Conservation (phyloP, 352 stramenopile genomes). For the Paralagenidium karlingii region DNA sequence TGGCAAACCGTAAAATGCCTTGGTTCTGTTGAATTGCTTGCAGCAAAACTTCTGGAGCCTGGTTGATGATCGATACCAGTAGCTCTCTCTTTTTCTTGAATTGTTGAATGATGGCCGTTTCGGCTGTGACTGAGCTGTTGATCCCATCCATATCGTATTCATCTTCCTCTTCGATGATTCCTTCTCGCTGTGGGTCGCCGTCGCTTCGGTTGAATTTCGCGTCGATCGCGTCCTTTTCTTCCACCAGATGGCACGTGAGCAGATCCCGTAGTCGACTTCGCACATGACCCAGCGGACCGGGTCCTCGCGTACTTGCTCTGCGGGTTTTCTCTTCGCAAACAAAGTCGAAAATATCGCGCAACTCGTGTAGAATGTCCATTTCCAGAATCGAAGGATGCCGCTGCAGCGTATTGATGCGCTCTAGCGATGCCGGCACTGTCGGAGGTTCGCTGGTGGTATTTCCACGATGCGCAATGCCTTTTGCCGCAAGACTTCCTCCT, state of each 20-base stretch:
- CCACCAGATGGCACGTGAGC: constrained; percentile 20
- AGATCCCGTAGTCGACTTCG: too few species aligned
- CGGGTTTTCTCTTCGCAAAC: too few species aligned
- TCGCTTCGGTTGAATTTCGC: constrained; percentile 34
- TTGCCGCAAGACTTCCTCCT: too few species aligned
- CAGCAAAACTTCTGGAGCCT: constrained; percentile 52
- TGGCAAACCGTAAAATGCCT: constrained; percentile 54
- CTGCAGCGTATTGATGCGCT: too few species aligned
- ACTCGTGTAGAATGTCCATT: too few species aligned
- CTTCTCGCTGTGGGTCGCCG: constrained; percentile 5
- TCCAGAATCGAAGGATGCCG: too few species aligned
- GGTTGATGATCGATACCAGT: constrained; percentile 44
- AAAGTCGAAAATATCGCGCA: too few species aligned
- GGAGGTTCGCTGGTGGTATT: too few species aligned
- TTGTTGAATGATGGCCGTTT: constrained; percentile 33
- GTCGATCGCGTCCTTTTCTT: constrained; percentile 25
- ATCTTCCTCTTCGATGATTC: constrained; percentile 11
- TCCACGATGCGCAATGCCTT: too few species aligned
- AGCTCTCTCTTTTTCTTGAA: constrained; percentile 40
- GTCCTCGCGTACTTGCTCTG: too few species aligned
- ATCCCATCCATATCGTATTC: constrained; percentile 11
- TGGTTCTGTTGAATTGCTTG: constrained; percentile 43
- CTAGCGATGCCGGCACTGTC: too few species aligned
- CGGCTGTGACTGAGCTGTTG: constrained; percentile 11
- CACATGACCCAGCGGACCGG: too few species aligned